Base-by-base conservation (phyloP, 2,329 filamentous ascomycete genomes). In the Pleurostoma richardsiae region DNA sequence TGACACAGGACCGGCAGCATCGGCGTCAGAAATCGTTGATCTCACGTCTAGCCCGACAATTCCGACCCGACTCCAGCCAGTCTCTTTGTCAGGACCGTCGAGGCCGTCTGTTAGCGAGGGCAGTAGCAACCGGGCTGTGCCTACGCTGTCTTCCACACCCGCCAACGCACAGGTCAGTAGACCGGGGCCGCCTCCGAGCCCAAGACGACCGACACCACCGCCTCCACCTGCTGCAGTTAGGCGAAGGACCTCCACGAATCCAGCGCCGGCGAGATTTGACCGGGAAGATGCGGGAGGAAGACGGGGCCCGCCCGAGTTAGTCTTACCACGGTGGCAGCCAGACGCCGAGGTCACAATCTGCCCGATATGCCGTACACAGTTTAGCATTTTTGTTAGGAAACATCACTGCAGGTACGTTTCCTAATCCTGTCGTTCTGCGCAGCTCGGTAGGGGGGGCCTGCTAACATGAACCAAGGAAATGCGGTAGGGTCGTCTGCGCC, bases 401-500 rank as follows among this genome's bases (percentile, higher is more conserved):
- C 92, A 97, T 68, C 92, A 97, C 63, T 97, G 92, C 75, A 82
- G 91, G 79, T 86, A 71, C 42, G 79, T 67, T 6, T 33, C 49
- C 1, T 4, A 28, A 10, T 42, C 11, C 19, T 6, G 10, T 26
- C 26, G 6, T 29, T 40, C 5, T 45, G 50, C 19, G 42, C 30
- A 19, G 19, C 19, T 19, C 19, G 19, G 19, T 19, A 19, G 19
- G 19, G 19, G 19, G 19, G 42, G 42, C 28, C 29, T 46, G 10
- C 39, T 52, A 41, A 45, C 44, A 33, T 41, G 5, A 39, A 40
- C 4, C 29, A 42, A 87, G 85, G 55, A 96, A 96, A 79, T 97
- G 92, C 62, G 92, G 92, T 41, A 77, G 90, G 51, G 91, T 97
- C 6, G 92, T 97, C 28, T 97, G 92, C 66, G 83, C 85, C 48